A percentile compares a stretch with the other conserved stretches of the same genome.
Evolutionary conservation across 129 eudicot genomes (phyloP).

Genomic region (Escallonia rubra): DNA sequence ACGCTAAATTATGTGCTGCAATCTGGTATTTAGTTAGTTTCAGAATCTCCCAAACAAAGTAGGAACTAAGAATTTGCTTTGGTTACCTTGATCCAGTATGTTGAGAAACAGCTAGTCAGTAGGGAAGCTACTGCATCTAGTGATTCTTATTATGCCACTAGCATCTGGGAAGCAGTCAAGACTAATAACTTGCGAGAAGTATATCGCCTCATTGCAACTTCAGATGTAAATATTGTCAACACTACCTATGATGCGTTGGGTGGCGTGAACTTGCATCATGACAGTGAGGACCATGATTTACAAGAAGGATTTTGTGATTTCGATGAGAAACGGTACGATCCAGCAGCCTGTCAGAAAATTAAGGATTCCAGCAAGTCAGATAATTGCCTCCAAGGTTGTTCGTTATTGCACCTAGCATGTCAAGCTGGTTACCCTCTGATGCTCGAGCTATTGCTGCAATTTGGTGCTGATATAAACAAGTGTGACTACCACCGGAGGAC

Average conservation of each 20-base stretch:
- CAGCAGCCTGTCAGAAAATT: slow-evolving; percentile 36
- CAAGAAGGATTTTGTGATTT: slow-evolving; percentile 11
- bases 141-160: slow-evolving; percentile 28
- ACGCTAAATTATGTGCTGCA: not conserved
- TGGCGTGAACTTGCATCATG: slow-evolving; percentile 31
- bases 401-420: slow-evolving; percentile 84
- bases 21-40: not conserved
- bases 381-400: slow-evolving; percentile 66
- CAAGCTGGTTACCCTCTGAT: slow-evolving; percentile 56
- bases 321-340: slow-evolving; percentile 34
- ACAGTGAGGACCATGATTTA: slow-evolving; percentile 25
- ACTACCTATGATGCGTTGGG: slow-evolving; percentile 59
- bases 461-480: slow-evolving; percentile 82
- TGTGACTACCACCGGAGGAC: slow-evolving; percentile 82
- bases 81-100: slow-evolving; percentile 49
- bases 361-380: slow-evolving; percentile 46
- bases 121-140: slow-evolving; percentile 32
- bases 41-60: not conserved
- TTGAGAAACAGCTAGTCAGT: slow-evolving; percentile 51
- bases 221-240: slow-evolving; percentile 56
- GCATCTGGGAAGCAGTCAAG: slow-evolving; percentile 88
- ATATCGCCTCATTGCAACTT: slow-evolving; percentile 54
- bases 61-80: not conserved
- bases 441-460: slow-evolving; percentile 86
- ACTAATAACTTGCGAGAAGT: slow-evolving; percentile 56